Evolutionary conservation across 164 flowering plant genomes (phyloP).

Genomic region (Sextonia rubra): DNA sequence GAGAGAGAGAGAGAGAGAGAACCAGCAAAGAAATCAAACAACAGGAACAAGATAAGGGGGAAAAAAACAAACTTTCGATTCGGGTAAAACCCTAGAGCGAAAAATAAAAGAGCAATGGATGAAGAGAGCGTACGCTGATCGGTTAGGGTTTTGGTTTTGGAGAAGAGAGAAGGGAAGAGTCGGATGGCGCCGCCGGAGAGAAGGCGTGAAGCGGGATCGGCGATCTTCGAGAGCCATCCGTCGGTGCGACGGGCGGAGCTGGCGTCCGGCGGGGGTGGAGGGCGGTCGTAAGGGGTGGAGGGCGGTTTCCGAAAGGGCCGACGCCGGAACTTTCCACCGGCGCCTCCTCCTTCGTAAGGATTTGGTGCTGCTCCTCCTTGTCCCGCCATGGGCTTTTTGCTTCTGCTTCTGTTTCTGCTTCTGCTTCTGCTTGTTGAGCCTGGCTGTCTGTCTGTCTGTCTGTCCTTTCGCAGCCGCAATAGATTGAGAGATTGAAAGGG

Average conservation of each 20-base stretch:
- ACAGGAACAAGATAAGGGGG: background rate
- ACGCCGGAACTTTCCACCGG: conserved; percentile 63
- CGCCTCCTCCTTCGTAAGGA: conserved; percentile 29
- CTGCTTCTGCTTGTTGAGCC: no score
- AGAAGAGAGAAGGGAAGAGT: conserved; percentile 54
- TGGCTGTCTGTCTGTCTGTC: no score
- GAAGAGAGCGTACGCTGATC: conserved; percentile 24
- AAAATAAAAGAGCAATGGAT: background rate
- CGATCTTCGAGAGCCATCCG: conserved; percentile 59
- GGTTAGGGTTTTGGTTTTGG: conserved; percentile 22
- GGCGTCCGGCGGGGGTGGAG: conserved; percentile 18
- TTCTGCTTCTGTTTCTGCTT: no score
- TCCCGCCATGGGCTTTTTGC: conserved; percentile 2
- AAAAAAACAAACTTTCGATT: background rate
- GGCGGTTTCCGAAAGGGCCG: conserved; percentile 38
- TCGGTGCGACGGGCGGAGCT: conserved; percentile 15
- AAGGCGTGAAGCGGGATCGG: conserved; percentile 56
- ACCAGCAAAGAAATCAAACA: background rate
- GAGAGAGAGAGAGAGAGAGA: no score
- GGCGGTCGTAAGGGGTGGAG: conserved; percentile 64
- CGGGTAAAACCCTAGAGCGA: conserved; percentile 7
- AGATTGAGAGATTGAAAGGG: background rate
- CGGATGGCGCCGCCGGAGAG: conserved; percentile 51
- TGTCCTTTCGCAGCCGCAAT: no score
- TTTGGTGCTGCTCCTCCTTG: background rate